Percentiles rank a stretch among this genome's conserved stretches.
Conservation (phyloP, 495 filamentous ascomycete genomes). For the Penicillium ochrochloron region DNA sequence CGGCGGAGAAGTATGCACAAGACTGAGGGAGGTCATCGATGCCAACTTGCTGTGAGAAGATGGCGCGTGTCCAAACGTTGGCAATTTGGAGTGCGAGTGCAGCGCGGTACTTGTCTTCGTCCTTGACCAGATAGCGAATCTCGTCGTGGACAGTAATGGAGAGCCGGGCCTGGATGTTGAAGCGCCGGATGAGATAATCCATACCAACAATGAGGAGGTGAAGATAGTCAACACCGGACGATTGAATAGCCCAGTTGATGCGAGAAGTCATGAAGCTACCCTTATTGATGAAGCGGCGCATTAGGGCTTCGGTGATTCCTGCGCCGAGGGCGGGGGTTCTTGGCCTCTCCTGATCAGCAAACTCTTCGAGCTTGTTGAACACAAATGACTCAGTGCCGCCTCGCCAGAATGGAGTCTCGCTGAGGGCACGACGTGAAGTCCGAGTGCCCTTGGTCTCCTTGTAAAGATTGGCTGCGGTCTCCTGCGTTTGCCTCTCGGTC, state of each 20-base stretch:
- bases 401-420: conserved; percentile 85
- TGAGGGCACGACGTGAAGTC: conserved; percentile 67
- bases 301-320: conserved; percentile 94
- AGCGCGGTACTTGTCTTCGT: conserved; percentile 83
- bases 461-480: conserved; percentile 81
- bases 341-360: conserved; percentile 90
- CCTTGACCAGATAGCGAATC: conserved; percentile 88
- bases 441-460: conserved; percentile 86
- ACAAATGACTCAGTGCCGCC: conserved; percentile 97
- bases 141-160: conserved; percentile 97
- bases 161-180: conserved; percentile 80
- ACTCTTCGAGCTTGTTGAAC: conserved; percentile 97
- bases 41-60: conserved; percentile 96
- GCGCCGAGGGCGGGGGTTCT: conserved; percentile 93
- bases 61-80: conserved; percentile 95
- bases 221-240: conserved; percentile 95
- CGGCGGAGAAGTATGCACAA: conserved; percentile 92
- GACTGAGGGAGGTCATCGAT: conserved; percentile 93
- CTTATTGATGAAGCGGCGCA: conserved; percentile 82
- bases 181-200: conserved; percentile 90
- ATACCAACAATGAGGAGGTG: conserved; percentile 92
- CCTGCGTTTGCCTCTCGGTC: conserved; percentile 72
- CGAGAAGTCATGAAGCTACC: conserved; percentile 93
- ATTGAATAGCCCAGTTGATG: conserved; percentile 99
- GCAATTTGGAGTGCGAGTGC: conserved; percentile 92